Percentiles rank a stretch among this genome's conserved stretches.
Conservation (phyloP, 257 asterid genomes). For the Thymus mandschuricus region DNA sequence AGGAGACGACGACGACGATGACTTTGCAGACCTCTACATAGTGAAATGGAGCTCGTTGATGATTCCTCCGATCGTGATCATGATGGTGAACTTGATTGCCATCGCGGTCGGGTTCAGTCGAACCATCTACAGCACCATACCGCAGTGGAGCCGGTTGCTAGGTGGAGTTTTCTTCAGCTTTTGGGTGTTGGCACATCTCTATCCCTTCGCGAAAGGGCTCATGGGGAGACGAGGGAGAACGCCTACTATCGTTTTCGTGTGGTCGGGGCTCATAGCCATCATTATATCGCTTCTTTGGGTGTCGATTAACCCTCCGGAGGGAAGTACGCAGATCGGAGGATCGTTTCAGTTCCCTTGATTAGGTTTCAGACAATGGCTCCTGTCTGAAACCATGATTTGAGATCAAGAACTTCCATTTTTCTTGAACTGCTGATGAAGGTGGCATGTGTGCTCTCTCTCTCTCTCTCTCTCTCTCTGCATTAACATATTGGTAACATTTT, state of each 20-base stretch:
- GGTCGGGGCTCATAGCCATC: constrained; percentile 23
- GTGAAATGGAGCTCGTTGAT: constrained; percentile 19
- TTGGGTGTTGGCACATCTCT: constrained; percentile 22
- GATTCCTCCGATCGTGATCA: constrained; percentile 21
- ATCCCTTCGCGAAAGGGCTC: constrained; percentile 13
- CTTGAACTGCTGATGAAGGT: background rate
- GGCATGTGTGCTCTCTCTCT: background rate
- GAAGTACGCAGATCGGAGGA: constrained; percentile 11
- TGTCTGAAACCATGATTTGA: background rate
- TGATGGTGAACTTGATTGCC: constrained; percentile 17
- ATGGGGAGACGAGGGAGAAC: constrained; percentile 19
- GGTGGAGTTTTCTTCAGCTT: constrained; percentile 22
- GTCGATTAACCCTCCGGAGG: constrained; percentile 18
- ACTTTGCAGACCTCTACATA: constrained; percentile 11
- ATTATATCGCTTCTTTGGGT: constrained; percentile 15
- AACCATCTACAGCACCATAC: constrained; percentile 15
- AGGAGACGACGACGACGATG: constrained; percentile 18
- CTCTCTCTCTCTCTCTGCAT: background rate
- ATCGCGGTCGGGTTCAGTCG: constrained; percentile 13
- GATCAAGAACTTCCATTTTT: background rate
- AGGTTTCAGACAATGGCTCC: background rate
- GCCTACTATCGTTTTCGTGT: constrained; percentile 15
- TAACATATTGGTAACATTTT: background rate
- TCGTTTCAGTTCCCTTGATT: constrained; percentile 17
- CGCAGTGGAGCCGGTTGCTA: constrained; percentile 7